Evolutionary conservation across 2,329 filamentous ascomycete species (phyloP).

Genomic region (Aspergillus calidoustus): DNA sequence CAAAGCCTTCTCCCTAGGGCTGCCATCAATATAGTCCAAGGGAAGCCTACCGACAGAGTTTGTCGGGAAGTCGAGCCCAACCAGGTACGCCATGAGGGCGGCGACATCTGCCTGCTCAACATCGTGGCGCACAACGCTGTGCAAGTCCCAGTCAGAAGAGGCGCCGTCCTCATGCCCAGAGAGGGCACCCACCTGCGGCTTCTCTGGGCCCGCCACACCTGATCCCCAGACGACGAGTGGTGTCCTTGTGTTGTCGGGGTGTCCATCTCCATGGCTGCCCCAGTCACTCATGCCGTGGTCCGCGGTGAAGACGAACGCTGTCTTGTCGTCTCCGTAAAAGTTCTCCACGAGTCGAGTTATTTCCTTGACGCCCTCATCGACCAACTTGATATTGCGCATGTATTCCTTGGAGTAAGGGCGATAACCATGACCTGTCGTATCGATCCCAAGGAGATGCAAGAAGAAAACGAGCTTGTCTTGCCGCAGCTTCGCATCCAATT

Average conservation of each 20-base stretch:
- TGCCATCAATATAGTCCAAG: conserved; percentile 76
- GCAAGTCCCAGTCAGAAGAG: conserved; percentile 84
- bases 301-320: conserved; percentile 94
- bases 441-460: conserved; percentile 86
- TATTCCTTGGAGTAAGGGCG: conserved; percentile 96
- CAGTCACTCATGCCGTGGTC: conserved; percentile 99
- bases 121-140: conserved; percentile 82
- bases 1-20: conserved; percentile 76
- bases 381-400: conserved; percentile 88
- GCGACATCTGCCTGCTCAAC: conserved; percentile 94
- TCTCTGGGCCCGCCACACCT: conserved; percentile 76
- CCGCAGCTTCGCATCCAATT: conserved; percentile 71
- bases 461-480: conserved; percentile 94
- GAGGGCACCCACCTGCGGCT: conserved; percentile 60
- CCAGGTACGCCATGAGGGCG: conserved; percentile 91
- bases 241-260: conserved; percentile 95
- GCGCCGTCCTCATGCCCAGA: conserved; percentile 86
- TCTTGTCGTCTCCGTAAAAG: conserved; percentile 84
- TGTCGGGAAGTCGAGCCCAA: conserved; percentile 85
- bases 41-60: conserved; percentile 96
- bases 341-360: conserved; percentile 79
- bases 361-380: conserved; percentile 87
- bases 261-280: conserved; percentile 98
- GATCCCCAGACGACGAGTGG: conserved; percentile 93
- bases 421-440: conserved; percentile 84